Base-by-base conservation (phyloP, 192 early-diverging fungal species). In the Umbelopsis isabellina region DNA sequence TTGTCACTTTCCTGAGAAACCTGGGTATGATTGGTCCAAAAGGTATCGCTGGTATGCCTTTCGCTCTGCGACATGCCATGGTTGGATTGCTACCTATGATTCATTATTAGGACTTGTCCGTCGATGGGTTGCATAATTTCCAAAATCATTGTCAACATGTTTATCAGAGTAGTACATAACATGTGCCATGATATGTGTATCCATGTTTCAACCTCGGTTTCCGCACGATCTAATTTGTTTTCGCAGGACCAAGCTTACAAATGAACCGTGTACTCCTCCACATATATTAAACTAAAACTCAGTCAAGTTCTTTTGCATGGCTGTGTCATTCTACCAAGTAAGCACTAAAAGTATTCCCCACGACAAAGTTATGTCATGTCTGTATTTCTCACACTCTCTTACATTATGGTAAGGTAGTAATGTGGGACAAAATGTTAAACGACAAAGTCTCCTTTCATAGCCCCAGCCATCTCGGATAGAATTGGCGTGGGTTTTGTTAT, bases 1-100 rank as follows among this genome's bases (percentile, higher is more conserved):
- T 61, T 61, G 55, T 61, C 55, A 61, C 55, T 61, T 61, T 61
- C 55, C 55, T 61, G 55, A 61, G 55, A 61, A 61, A 12, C 30
- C 13, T 12, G 1, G 12, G 1, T 4, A 16, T 61, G 55, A 61
- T 61, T 61, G 55, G 55, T 61, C 55, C 55, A 49, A 49, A 12
- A 10, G 48, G 16, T 21, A 49, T 20, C 4, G 48, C 6, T 9
- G 37, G 37, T 41, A 41, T 41, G 37, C 7, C 37, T 41, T 41
- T 41, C 37, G 37, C 37, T 41, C 37, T 41, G 6, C 37, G 37
- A 41, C 37, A 10, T 5, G 6, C 6, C 37, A 6, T 41, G 10
- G 37, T 41, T 41, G 10, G 10, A 41, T 41, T 10, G 0, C 5
- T 41, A 41, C 10, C 37, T 9, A 41, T 30, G 37, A 10, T 41